Base-by-base conservation (phyloP, 495 filamentous ascomycete genomes). In the Penicillium malachiteum region DNA sequence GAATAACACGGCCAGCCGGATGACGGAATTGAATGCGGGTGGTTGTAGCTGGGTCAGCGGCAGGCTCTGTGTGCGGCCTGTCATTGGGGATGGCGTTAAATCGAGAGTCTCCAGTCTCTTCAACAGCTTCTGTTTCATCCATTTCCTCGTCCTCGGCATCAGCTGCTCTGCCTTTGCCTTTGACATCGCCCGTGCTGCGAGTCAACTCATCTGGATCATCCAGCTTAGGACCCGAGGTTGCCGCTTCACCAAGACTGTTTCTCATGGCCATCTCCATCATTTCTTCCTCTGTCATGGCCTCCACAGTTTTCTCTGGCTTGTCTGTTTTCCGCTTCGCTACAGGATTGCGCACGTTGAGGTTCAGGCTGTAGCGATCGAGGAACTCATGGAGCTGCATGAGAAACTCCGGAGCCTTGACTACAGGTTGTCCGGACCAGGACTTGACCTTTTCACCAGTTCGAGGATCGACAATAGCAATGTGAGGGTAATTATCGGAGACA, bases 381-480 rank as follows among this genome's bases (percentile, higher is more conserved):
- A 98, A 98, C 67, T 98, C 94, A 63, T 92, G 89, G 2, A 98
- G 79, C 56, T 96, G 87, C 70, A 89, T 90, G 48, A 96, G 82
- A 63, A 97, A 97, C 10, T 97, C 94, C 12, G 81, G 64, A 3
- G 91, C 69, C 39, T 81, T 82, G 9, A 92, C 84, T 38, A 90
- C 86, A 14, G 94, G 91, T 13, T 79, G 78, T 3, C 92, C 91
- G 5, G 89, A 91, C 92, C 92, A 97, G 2, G 93, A 85, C 72
- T 98, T 97, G 56, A 97, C 91, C 70, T 97, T 93, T 71, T 97
- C 94, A 39, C 94, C 94, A 7, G 94, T 98, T 38, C 94, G 83
- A 1, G 94, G 94, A 65, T 98, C 94, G 49, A 98, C 84, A 63
- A 98, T 96, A 12, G 91, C 90, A 53, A 97, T 96, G 61, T 97